Evolutionary conservation across 1,139 yeast species (phyloP), one percentile per base, ranked within the genome.

Genomic region (Hyphopichia fennica): DNA sequence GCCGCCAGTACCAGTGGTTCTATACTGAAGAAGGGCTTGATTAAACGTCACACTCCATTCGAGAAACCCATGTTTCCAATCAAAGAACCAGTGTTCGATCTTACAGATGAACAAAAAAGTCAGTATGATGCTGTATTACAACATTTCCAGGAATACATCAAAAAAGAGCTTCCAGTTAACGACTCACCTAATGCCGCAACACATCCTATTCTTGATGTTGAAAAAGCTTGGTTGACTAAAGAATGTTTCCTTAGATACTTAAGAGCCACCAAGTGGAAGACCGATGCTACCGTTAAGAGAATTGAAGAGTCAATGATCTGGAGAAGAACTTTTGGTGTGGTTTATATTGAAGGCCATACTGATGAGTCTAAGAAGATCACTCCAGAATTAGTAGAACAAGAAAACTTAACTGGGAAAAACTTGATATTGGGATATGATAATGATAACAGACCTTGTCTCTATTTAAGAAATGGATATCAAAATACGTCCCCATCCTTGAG

Each of bases 321-420:
- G 98, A 80, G 98, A 67, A 80, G 97, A 51, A 88, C 88, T 41
- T 91, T 89, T 61, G 98, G 97, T 10, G 84, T 90, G 23, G 79
- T 81, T 27, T 77, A 84, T 16, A 68, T 80, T 39, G 77, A 82
- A 42, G 63, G 56, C 10, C 59, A 61, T 55, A 63, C 62, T 34
- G 75, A 49, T 46, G 60, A 52, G 42, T 62, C 78, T 49, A 78
- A 74, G 46, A 61, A 58, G 20, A 63, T 89, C 38, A 79, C 84
- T 1, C 70, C 90, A 1, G 88, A 83, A 4, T 53, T 79, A 34
- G 86, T 87, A 1, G 75, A 77, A 5, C 72, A 68, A 1, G 97
- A 91, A 66, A 86, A 86, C 60, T 83, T 76, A 56, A 84, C 96
- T 0, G 99, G 99, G 37, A 93, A 93, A 61, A 87, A 91, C 57